Evolutionary conservation across 352 stramenopile genomes (phyloP).

Genomic region (Pythium coloratum): DNA sequence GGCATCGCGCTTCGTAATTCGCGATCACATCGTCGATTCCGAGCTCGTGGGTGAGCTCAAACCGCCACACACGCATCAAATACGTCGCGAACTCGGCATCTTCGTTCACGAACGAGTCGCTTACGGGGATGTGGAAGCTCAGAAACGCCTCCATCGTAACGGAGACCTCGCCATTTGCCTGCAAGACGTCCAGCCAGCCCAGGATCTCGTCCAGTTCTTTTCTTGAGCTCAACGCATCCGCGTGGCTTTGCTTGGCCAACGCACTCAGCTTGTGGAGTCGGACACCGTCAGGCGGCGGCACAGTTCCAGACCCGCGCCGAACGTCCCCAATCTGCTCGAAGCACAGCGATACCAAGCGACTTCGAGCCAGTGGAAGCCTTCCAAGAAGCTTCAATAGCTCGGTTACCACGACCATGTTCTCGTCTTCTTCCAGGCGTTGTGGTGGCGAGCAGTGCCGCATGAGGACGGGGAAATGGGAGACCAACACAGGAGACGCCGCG

Average conservation of each 20-base stretch:
- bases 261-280: conserved; percentile 47
- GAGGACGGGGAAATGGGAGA: conserved; percentile 45
- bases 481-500: conserved; percentile 19
- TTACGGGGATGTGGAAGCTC: conserved; percentile 47
- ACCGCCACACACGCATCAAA: conserved; percentile 60
- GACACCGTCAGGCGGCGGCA: conserved; percentile 49
- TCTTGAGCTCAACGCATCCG: conserved; percentile 33
- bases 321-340: conserved; percentile 63
- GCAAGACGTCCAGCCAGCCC: conserved; percentile 33
- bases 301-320: conserved; percentile 39
- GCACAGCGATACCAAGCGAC: conserved; percentile 40
- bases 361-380: conserved; percentile 37
- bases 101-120: conserved; percentile 44
- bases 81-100: conserved; percentile 66
- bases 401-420: conserved; percentile 18
- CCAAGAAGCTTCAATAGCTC: conserved; percentile 43
- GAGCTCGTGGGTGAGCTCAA: conserved; percentile 25
- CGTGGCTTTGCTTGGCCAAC: conserved; percentile 47
- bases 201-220: conserved; percentile 37
- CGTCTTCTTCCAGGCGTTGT: conserved; percentile 3
- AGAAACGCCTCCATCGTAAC: conserved; percentile 45
- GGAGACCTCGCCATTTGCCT: background rate
- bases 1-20: conserved; percentile 33
- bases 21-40: conserved; percentile 27
- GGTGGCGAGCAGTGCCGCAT: conserved; percentile 53